phyloP scores from a whole-genome alignment of 305 asterid genomes.

The Solanum hybrid region DNA sequence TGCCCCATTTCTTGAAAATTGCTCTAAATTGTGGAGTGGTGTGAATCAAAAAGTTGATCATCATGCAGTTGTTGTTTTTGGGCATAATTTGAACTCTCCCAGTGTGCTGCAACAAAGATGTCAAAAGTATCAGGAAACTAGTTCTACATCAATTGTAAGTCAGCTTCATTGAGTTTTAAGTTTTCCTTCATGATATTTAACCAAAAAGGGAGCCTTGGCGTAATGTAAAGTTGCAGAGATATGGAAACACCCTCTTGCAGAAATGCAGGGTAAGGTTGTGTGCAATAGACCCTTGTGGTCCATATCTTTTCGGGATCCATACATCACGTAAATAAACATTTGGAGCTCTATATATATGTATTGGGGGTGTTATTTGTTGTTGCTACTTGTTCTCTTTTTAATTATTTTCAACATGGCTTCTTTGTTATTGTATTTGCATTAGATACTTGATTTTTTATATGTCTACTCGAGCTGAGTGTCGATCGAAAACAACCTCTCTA shows the following conservation, averaged over 20 bases:
- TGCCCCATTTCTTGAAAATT: conserved; percentile 1
- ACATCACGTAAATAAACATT: too few relatives aligned
- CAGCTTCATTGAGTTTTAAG: neutral
- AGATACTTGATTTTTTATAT: too few relatives aligned
- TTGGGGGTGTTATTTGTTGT: too few relatives aligned
- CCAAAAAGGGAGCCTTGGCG: neutral
- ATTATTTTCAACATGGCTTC: too few relatives aligned
- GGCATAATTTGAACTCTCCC: conserved; percentile 15
- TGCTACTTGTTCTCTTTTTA: too few relatives aligned
- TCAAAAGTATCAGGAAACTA: conserved; percentile 28
- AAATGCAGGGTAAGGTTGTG: neutral
- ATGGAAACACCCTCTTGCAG: neutral
- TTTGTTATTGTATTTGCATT: too few relatives aligned
- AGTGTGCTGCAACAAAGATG: conserved; percentile 40
- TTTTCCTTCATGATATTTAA: neutral
- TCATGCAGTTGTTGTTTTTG: conserved; percentile 20
- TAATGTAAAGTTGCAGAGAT: neutral
- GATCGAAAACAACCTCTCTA: too few relatives aligned
- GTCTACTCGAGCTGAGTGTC: too few relatives aligned
- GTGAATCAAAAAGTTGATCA: conserved; percentile 16
- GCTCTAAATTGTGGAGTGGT: neutral
- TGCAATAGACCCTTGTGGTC: neutral
- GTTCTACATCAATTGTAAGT: conserved; percentile 41
- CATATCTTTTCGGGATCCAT: too few relatives aligned
- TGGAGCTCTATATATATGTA: too few relatives aligned